These are phyloP conservation scores for Byssothecium circinans DNA, from an alignment of 2,329 filamentous ascomycete genomes.

Conservation along the genomic window DNA sequence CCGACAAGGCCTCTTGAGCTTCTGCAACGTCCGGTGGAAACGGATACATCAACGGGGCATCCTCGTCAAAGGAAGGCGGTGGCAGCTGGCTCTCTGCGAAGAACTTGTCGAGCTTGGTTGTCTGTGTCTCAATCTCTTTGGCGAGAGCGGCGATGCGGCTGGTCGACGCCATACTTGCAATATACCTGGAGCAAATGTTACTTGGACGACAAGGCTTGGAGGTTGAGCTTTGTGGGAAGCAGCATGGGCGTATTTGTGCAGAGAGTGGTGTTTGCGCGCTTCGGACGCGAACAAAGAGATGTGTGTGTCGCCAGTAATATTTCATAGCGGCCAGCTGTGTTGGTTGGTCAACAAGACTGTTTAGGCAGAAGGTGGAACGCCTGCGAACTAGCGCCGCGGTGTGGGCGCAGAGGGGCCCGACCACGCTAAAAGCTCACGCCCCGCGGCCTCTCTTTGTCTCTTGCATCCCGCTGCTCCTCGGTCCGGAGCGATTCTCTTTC, in stretches of 20 bases:
- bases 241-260: slow-evolving; percentile 7
- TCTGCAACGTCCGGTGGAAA: slow-evolving; percentile 14
- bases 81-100: slow-evolving; percentile 13
- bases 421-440: too few relatives aligned
- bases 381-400: not conserved
- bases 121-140: slow-evolving; percentile 11
- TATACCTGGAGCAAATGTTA: slow-evolving; percentile 8
- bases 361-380: slow-evolving; percentile 4
- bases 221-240: slow-evolving; percentile 4
- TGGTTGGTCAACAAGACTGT: not conserved
- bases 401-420: too few relatives aligned
- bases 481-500: not conserved
- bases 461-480: not conserved
- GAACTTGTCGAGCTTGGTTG: slow-evolving; percentile 8
- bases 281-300: not conserved
- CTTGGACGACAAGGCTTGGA: slow-evolving; percentile 8
- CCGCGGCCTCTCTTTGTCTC: too few relatives aligned
- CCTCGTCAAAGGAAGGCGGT: slow-evolving; percentile 14
- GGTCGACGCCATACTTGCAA: slow-evolving; percentile 11
- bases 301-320: slow-evolving; percentile 1
- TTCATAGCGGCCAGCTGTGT: slow-evolving; percentile 7
- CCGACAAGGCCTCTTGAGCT: slow-evolving; percentile 14
- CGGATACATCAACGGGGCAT: slow-evolving; percentile 12
- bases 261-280: slow-evolving; percentile 5
- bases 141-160: slow-evolving; percentile 8